phyloP scores from a whole-genome alignment of 331 rosid species.

The Pyrus hybrid region DNA sequence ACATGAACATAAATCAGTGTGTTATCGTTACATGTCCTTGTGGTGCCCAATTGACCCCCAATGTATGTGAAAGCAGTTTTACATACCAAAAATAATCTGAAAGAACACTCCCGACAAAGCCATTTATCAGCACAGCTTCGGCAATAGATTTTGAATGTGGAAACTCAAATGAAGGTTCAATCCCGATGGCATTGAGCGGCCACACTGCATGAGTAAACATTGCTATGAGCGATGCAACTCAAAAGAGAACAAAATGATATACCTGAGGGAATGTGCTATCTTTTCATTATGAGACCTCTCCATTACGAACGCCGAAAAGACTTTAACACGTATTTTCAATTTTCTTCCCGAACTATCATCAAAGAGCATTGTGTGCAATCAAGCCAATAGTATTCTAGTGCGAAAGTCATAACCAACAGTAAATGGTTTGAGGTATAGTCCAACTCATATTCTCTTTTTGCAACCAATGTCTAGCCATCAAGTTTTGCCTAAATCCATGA shows the following conservation, averaged over 20 bases:
- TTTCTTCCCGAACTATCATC: neutral
- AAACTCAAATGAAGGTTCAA: conserved; percentile 49
- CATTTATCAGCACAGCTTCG: conserved; percentile 53
- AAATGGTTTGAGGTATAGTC: too few relatives aligned
- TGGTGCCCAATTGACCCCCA: neutral
- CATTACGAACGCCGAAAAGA: neutral
- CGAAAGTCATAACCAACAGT: too few relatives aligned
- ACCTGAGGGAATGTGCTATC: neutral
- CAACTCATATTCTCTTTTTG: too few relatives aligned
- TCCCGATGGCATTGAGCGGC: conserved; percentile 62
- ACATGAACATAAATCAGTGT: neutral
- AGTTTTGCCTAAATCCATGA: neutral
- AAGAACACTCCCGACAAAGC: conserved; percentile 50
- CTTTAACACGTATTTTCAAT: neutral
- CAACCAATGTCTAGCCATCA: too few relatives aligned
- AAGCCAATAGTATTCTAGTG: too few relatives aligned
- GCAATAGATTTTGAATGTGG: conserved; percentile 39
- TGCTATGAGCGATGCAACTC: neutral
- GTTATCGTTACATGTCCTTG: neutral
- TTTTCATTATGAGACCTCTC: too few relatives aligned
- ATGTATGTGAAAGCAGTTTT: neutral
- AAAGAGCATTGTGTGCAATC: too few relatives aligned
- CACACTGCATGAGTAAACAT: conserved; percentile 39
- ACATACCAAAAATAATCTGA: conserved; percentile 70
- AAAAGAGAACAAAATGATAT: neutral